Evolutionary conservation across 1,284 basidiomycete genomes (phyloP).

Genomic region (Coniferiporia weirii): DNA sequence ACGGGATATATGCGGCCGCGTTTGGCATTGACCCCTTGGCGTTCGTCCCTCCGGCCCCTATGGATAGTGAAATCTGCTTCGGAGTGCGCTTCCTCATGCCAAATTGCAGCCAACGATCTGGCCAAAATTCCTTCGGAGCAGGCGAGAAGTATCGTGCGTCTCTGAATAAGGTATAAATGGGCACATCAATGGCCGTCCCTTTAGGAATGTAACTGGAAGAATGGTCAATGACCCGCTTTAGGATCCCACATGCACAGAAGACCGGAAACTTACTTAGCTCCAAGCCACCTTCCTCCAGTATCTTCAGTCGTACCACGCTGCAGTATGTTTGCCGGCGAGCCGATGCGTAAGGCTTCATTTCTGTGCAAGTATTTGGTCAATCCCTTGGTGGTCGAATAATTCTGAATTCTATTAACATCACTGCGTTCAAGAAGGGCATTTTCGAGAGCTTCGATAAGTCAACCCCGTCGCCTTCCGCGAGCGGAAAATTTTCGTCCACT

Average conservation of each 20-base stretch:
- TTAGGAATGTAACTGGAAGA: constrained; percentile 45
- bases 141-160: constrained; percentile 36
- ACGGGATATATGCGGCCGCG: constrained; percentile 38
- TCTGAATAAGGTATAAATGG: constrained; percentile 42
- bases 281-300: constrained; percentile 12
- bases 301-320: constrained; percentile 5
- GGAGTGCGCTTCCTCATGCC: background rate
- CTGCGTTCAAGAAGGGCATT: constrained; percentile 30
- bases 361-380: constrained; percentile 24
- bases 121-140: constrained; percentile 35
- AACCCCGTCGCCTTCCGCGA: constrained; percentile 16
- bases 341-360: constrained; percentile 15
- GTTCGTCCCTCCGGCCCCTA: background rate
- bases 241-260: constrained; percentile 22
- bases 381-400: constrained; percentile 29
- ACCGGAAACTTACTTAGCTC: constrained; percentile 22
- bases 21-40: constrained; percentile 10
- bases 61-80: background rate
- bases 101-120: constrained; percentile 36
- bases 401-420: constrained; percentile 24
- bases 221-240: constrained; percentile 27
- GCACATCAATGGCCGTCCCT: constrained; percentile 42
- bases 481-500: constrained; percentile 24
- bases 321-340: constrained; percentile 7
- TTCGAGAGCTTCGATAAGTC: constrained; percentile 22